Evolutionary conservation across 352 stramenopile species (phyloP), one percentile per base, ranked within the genome.

Genomic region (Aphanomyces stellatus): DNA sequence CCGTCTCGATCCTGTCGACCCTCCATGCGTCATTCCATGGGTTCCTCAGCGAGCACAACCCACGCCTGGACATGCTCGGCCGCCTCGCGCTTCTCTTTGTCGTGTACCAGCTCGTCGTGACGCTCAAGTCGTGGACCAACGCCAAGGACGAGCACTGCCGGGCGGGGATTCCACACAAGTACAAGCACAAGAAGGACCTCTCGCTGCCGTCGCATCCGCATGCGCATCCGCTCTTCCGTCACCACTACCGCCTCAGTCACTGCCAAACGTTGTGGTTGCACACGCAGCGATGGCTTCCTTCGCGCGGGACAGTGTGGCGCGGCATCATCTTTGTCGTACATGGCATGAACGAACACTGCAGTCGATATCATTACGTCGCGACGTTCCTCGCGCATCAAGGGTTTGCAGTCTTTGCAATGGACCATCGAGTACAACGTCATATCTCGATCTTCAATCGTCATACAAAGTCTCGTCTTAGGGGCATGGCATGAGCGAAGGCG

Each of bases 321-420:
- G 77, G 75, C 27, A 35, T 86, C 22, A 53, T 87, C 19, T 85
- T 88, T 71, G 62, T 88, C 22, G 56, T 87, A 2, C 79, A 88
- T 37, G 80, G 79, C 4, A 48, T 87, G 49, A 79, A 76, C 11
- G 79, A 88, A 49, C 80, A 88, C 53, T 72, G 56, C 17, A 73
- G 70, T 0, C 74, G 79, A 2, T 85, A 85, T 67, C 76, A 85
- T 40, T 75, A 86, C 62, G 60, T 88, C 25, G 79, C 64, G 11
- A 66, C 72, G 27, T 66, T 63, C 30, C 31, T 88, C 41, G 71
- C 69, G 10, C 62, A 65, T 42, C 53, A 70, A 4, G 79, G 75
- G 11, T 78, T 81, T 30, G 77, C 79, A 1, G 80, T 88, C 35
- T 87, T 88, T 56, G 61, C 60, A 24, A 76, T 88, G 42, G 79